A percentile compares a stretch with the other conserved stretches of the same genome.
These are phyloP conservation scores for Mucor sp. DNA, from an alignment of 371 early-diverging fungal genomes.

Conservation along the genomic window DNA sequence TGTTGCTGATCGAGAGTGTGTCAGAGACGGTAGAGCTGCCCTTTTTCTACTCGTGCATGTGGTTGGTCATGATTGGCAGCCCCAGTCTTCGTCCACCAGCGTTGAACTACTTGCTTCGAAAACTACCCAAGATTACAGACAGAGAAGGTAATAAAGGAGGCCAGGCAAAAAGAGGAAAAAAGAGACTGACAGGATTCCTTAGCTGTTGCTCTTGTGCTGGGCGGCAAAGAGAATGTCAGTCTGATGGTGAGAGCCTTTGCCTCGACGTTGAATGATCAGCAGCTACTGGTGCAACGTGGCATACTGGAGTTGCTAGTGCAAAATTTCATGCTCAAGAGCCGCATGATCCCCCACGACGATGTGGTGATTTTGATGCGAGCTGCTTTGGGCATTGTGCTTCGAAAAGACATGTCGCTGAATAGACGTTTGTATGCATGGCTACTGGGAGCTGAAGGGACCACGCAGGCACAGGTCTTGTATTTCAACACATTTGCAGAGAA, in stretches of 20 bases:
- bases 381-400: slow-evolving; percentile 79
- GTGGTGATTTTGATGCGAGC: slow-evolving; percentile 64
- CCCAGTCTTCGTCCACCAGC: slow-evolving; percentile 72
- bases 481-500: slow-evolving; percentile 42
- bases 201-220: slow-evolving; percentile 72
- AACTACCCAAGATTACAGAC: slow-evolving; percentile 71
- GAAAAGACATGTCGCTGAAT: slow-evolving; percentile 95
- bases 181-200: neutral
- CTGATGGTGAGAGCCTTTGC: slow-evolving; percentile 82
- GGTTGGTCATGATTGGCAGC: slow-evolving; percentile 76
- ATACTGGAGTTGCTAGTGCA: slow-evolving; percentile 84
- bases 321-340: slow-evolving; percentile 71
- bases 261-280: slow-evolving; percentile 69
- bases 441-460: slow-evolving; percentile 49
- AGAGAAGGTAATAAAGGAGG: slow-evolving; percentile 56
- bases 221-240: slow-evolving; percentile 62
- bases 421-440: slow-evolving; percentile 91
- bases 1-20: slow-evolving; percentile 71
- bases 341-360: slow-evolving; percentile 68
- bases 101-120: slow-evolving; percentile 73
- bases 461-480: slow-evolving; percentile 40
- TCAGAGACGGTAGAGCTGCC: slow-evolving; percentile 67
- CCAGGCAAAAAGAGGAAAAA: neutral
- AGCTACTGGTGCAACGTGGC: slow-evolving; percentile 82
- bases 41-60: slow-evolving; percentile 82